phyloP scores from a whole-genome alignment of 352 stramenopile species.

The Globisporangium paddicum region DNA sequence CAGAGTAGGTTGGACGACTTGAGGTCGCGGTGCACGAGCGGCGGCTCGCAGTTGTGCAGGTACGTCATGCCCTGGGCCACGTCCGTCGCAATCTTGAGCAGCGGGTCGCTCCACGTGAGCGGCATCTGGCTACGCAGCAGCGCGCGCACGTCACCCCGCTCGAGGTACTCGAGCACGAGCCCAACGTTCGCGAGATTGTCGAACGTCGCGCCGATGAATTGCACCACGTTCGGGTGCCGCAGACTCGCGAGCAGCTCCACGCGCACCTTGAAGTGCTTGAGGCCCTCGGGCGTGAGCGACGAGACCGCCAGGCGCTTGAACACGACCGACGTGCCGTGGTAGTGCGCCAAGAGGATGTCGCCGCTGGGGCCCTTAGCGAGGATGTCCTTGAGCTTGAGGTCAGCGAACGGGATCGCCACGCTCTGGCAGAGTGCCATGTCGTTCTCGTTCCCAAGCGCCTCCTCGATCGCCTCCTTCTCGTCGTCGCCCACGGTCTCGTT shows the following conservation, averaged over 20 bases:
- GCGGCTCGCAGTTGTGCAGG: constrained; percentile 75
- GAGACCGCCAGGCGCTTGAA: constrained; percentile 71
- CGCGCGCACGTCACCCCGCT: constrained; percentile 61
- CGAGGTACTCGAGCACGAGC: constrained; percentile 75
- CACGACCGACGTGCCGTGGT: constrained; percentile 69
- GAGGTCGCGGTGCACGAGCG: constrained; percentile 77
- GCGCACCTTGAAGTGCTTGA: constrained; percentile 70
- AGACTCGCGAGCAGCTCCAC: constrained; percentile 78
- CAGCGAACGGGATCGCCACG: constrained; percentile 72
- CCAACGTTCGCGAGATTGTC: constrained; percentile 77
- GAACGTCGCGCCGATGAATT: constrained; percentile 84
- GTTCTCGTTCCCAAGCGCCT: constrained; percentile 32
- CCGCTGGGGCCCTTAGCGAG: constrained; percentile 57
- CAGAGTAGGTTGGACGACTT: constrained; percentile 80
- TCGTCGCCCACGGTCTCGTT: constrained; percentile 55
- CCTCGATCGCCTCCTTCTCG: constrained; percentile 53
- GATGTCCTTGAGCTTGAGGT: constrained; percentile 73
- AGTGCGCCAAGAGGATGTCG: constrained; percentile 67
- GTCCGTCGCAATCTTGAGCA: constrained; percentile 80
- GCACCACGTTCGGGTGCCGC: constrained; percentile 81
- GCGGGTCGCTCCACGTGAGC: constrained; percentile 72
- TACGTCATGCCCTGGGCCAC: constrained; percentile 79
- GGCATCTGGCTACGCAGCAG: constrained; percentile 56
- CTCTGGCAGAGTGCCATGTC: constrained; percentile 58
- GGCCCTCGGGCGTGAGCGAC: constrained; percentile 46